Conservation (phyloP, 2,329 filamentous ascomycete genomes). For the Myotisia sp. region DNA sequence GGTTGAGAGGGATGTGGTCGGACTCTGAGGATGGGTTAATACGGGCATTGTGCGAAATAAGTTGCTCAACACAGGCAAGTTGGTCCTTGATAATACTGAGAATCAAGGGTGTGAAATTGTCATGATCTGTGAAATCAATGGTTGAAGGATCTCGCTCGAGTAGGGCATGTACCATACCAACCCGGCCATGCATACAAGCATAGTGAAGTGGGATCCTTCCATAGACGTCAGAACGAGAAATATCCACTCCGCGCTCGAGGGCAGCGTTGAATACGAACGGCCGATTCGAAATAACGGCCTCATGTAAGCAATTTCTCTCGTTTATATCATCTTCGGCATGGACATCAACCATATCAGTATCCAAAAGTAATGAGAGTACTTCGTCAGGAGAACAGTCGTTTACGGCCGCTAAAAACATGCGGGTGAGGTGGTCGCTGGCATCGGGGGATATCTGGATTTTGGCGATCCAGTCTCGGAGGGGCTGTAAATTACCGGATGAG, state of each 20-base stretch:
- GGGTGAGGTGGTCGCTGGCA: constrained; percentile 62
- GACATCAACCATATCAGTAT: constrained; percentile 74
- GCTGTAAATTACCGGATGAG: constrained; percentile 62
- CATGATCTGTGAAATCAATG: constrained; percentile 79
- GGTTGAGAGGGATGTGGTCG: constrained; percentile 85
- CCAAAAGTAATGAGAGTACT: constrained; percentile 60
- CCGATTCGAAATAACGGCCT: constrained; percentile 89
- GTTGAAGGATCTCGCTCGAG: constrained; percentile 56
- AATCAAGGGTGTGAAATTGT: constrained; percentile 92
- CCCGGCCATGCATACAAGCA: constrained; percentile 82
- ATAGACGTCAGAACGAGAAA: constrained; percentile 77
- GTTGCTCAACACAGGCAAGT: constrained; percentile 60
- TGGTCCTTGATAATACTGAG: constrained; percentile 87
- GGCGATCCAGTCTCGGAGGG: constrained; percentile 64
- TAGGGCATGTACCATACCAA: constrained; percentile 67
- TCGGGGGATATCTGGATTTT: constrained; percentile 51
- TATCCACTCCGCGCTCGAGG: constrained; percentile 59
- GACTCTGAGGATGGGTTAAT: constrained; percentile 74
- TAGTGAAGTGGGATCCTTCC: constrained; percentile 89
- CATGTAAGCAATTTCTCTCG: constrained; percentile 88
- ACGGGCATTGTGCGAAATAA: constrained; percentile 65
- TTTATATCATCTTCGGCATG: constrained; percentile 95
- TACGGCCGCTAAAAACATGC: constrained; percentile 80
- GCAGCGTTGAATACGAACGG: constrained; percentile 62
- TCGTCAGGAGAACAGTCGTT: constrained; percentile 69